Evolutionary conservation across 1,139 yeast species (phyloP).

Genomic region (Hanseniaspora uvarum): DNA sequence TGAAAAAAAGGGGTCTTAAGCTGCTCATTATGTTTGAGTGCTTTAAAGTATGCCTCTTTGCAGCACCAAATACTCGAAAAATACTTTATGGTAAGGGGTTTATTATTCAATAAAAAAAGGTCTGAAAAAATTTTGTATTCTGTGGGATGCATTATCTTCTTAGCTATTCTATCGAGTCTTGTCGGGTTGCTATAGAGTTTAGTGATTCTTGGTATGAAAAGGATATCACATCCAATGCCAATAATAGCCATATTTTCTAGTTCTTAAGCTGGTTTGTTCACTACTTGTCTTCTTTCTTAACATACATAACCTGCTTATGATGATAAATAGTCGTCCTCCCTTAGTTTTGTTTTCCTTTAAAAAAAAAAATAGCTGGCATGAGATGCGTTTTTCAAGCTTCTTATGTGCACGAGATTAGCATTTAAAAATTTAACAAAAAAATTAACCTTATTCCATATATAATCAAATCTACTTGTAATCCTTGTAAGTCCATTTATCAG

Average conservation of each 20-base stretch:
- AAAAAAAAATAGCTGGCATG: too few species aligned
- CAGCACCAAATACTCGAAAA: conserved; percentile 10
- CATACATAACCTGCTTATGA: too few species aligned
- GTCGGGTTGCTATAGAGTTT: background rate
- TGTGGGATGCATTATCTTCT: conserved; percentile 6
- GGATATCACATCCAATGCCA: conserved; percentile 11
- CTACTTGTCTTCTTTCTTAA: too few species aligned
- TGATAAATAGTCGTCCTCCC: too few species aligned
- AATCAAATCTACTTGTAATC: conserved; percentile 50
- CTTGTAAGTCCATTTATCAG: conserved; percentile 88
- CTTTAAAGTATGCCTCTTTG: conserved; percentile 8
- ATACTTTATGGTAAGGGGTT: background rate
- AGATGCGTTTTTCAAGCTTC: too few species aligned
- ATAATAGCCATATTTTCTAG: conserved; percentile 2
- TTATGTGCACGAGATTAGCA: background rate
- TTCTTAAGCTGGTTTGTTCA: background rate
- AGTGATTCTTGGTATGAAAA: conserved; percentile 9
- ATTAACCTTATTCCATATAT: background rate
- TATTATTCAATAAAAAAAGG: background rate
- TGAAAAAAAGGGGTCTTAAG: background rate
- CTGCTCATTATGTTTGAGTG: conserved; percentile 7
- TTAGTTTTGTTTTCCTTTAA: too few species aligned
- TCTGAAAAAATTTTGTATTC: background rate
- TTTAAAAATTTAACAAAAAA: background rate
- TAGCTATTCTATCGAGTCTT: background rate